Evolutionary conservation across 805 yeast species (phyloP).

Genomic region (Ogataea haglerorum): DNA sequence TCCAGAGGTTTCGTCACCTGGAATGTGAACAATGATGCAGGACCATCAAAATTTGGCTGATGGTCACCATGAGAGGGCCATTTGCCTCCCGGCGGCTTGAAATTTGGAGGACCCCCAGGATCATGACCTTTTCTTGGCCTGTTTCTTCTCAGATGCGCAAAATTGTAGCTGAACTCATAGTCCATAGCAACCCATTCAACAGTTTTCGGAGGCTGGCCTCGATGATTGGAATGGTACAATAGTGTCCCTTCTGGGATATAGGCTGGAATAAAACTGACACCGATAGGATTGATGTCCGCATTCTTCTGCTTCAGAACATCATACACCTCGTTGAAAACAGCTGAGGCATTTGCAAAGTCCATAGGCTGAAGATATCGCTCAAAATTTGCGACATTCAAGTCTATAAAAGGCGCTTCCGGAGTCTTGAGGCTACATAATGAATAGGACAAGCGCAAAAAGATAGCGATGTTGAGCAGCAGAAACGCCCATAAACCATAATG

Average conservation of each 20-base stretch:
- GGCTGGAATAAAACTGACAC: constrained; percentile 59
- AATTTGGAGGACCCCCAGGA: constrained; percentile 5
- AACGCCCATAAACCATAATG: constrained; percentile 1
- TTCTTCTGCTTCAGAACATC: constrained; percentile 51
- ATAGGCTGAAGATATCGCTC: constrained; percentile 28
- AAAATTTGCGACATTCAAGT: constrained; percentile 22
- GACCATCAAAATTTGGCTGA: constrained; percentile 7
- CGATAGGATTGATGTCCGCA: constrained; percentile 51
- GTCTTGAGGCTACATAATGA: background rate
- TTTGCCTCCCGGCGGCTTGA: background rate
- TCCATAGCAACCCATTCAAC: constrained; percentile 68
- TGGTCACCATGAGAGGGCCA: constrained; percentile 8
- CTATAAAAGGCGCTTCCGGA: background rate
- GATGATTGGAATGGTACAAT: constrained; percentile 49
- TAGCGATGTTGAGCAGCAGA: background rate
- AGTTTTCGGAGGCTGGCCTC: constrained; percentile 38
- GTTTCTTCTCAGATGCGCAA: constrained; percentile 31
- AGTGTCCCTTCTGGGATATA: constrained; percentile 56
- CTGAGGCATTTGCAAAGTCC: constrained; percentile 47
- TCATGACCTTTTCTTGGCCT: constrained; percentile 3
- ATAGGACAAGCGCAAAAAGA: background rate
- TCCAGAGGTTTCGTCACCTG: constrained; percentile 44
- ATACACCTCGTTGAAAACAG: constrained; percentile 52
- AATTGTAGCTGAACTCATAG: constrained; percentile 54
- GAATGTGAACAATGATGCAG: constrained; percentile 41